A percentile compares a stretch with the other conserved stretches of the same genome.
These are phyloP conservation scores for Backusella sp. DNA, from an alignment of 192 early-diverging fungal genomes.

Conservation along the genomic window DNA sequence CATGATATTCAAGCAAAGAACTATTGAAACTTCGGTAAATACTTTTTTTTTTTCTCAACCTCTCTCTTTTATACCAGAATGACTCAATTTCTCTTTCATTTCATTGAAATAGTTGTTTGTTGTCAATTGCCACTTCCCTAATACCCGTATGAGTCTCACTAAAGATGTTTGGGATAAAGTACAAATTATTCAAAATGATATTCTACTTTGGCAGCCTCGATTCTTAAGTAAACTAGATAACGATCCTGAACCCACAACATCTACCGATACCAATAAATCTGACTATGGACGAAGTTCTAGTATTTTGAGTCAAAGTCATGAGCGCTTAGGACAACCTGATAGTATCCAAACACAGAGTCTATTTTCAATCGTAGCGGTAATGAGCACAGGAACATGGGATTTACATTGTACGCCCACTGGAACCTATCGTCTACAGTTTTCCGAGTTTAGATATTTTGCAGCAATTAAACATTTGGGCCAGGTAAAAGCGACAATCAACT, in stretches of 20 bases:
- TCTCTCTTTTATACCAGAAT: background rate
- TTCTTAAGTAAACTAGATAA: constrained; percentile 2
- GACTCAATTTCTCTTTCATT: background rate
- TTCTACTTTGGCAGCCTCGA: constrained; percentile 42
- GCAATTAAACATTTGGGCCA: constrained; percentile 45
- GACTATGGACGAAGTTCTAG: constrained; percentile 3
- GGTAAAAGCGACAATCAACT: constrained; percentile 11
- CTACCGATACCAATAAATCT: background rate
- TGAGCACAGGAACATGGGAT: constrained; percentile 30
- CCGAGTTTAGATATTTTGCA: constrained; percentile 48
- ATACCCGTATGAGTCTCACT: constrained; percentile 29
- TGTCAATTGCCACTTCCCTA: constrained; percentile 41
- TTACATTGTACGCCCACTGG: constrained; percentile 4
- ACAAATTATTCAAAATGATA: constrained; percentile 43
- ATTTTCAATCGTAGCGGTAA: constrained; percentile 21
- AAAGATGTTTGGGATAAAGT: constrained; percentile 41
- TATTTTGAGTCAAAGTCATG: constrained; percentile 28
- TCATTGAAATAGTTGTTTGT: constrained; percentile 31
- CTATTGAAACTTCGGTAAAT: constrained; percentile 58
- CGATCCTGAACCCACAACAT: background rate
- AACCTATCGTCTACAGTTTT: constrained; percentile 31
- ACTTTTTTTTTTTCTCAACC: background rate
- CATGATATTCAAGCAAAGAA: constrained; percentile 52
- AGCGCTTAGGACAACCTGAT: constrained; percentile 11
- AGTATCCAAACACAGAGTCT: background rate